Conservation (phyloP, 163 green algal species). For the Scenedesmus sp. region DNA sequence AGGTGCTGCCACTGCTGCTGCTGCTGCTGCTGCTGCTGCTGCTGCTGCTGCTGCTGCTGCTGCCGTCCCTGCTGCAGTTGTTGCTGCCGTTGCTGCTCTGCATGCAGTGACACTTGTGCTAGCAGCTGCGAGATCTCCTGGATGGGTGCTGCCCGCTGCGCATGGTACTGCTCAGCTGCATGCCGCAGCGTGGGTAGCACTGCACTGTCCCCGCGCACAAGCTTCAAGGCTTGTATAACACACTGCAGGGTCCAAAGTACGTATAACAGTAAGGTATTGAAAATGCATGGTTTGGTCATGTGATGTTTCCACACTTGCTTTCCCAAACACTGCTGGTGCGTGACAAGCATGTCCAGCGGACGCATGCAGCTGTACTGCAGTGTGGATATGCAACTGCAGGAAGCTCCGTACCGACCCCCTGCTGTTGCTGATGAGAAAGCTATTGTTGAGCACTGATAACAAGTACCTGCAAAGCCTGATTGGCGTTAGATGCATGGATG, state of each 20-base stretch:
- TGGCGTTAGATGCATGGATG: not conserved
- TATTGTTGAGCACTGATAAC: too few relatives aligned
- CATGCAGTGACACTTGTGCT: constrained; percentile 22
- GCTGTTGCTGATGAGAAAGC: too few relatives aligned
- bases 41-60: not conserved
- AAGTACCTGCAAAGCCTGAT: constrained; percentile 30
- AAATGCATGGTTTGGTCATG: too few relatives aligned
- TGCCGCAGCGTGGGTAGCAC: constrained; percentile 22
- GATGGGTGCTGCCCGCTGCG: not conserved
- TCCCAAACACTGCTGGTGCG: too few relatives aligned
- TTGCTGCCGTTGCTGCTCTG: constrained; percentile 27
- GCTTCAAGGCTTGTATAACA: constrained; percentile 34
- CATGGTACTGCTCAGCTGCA: constrained; percentile 22
- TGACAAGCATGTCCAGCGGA: not conserved
- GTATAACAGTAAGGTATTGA: too few relatives aligned
- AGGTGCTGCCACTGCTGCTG: not conserved
- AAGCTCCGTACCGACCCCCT: too few relatives aligned
- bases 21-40: not conserved
- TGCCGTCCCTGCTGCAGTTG: not conserved
- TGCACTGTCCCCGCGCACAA: constrained; percentile 17
- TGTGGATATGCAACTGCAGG: too few relatives aligned
- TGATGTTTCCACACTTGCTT: not conserved
- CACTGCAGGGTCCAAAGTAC: constrained; percentile 12
- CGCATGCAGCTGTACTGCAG: not conserved
- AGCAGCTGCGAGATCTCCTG: constrained; percentile 41